Percentiles rank a stretch among this genome's conserved stretches.
Evolutionary conservation across 345 rosid species (phyloP).

Genomic region (Linum usitatissimum): DNA sequence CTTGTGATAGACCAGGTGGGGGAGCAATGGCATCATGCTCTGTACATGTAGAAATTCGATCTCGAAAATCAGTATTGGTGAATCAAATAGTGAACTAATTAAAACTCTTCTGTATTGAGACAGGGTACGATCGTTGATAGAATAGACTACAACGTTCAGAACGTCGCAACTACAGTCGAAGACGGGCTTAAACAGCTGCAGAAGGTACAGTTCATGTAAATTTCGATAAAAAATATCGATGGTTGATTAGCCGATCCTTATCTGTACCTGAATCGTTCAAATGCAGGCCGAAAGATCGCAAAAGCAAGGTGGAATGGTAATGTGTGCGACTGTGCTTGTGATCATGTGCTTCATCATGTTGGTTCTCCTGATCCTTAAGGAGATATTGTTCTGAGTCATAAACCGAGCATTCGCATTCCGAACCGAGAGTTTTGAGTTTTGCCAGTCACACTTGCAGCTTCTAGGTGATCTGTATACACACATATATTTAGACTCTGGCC

Average conservation of each 20-base stretch:
- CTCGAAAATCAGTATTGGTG: no score
- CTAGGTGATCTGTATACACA: not conserved
- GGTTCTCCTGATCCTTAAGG: constrained; percentile 74
- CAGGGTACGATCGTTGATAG: constrained; percentile 91
- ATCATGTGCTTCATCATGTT: constrained; percentile 93
- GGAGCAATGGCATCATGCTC: no score
- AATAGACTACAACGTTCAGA: constrained; percentile 87
- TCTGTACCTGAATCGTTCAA: not conserved
- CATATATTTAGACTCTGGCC: no score
- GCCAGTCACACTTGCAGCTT: not conserved
- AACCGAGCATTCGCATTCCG: not conserved
- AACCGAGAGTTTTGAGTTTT: not conserved
- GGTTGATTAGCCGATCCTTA: no score
- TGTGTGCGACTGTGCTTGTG: constrained; percentile 78
- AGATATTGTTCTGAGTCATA: constrained; percentile 45
- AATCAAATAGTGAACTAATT: not conserved
- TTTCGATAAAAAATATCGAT: no score
- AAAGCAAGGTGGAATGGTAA: constrained; percentile 90
- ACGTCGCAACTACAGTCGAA: constrained; percentile 75
- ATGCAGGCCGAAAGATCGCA: constrained; percentile 92
- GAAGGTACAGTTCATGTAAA: constrained; percentile 35
- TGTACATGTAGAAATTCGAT: no score
- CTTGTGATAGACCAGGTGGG: constrained; percentile 95
- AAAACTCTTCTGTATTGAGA: not conserved
- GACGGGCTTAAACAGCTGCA: constrained; percentile 90